phyloP scores from a whole-genome alignment of 805 yeast species.

The Blastobotrys attinorum region DNA sequence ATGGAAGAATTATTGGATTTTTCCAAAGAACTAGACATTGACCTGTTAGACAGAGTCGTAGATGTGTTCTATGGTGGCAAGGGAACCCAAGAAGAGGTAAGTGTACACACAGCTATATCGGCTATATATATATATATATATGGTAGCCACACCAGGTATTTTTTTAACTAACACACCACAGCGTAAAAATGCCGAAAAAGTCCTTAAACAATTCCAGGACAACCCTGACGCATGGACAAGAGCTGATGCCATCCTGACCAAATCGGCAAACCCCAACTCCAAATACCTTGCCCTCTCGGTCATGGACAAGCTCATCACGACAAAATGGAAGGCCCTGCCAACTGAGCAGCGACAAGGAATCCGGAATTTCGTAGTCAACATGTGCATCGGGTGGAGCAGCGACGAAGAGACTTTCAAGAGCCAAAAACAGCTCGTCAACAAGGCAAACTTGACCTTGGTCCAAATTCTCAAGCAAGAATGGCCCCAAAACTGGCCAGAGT shows the following conservation, averaged over 20 bases:
- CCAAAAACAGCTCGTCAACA: slow-evolving; percentile 79
- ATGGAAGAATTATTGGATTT: slow-evolving; percentile 92
- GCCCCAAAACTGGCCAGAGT: slow-evolving; percentile 98
- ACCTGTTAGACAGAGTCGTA: slow-evolving; percentile 73
- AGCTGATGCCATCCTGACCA: slow-evolving; percentile 81
- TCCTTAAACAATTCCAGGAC: slow-evolving; percentile 63
- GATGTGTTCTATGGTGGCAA: slow-evolving; percentile 75
- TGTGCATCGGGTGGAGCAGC: slow-evolving; percentile 87
- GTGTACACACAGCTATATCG: slow-evolving; percentile 4
- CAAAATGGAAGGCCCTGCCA: slow-evolving; percentile 91
- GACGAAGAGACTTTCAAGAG: slow-evolving; percentile 62
- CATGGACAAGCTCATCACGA: slow-evolving; percentile 79
- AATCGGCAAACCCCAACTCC: slow-evolving; percentile 71
- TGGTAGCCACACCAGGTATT: no score
- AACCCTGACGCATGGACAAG: slow-evolving; percentile 94
- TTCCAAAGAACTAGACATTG: slow-evolving; percentile 72
- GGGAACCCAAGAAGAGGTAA: slow-evolving; percentile 46
- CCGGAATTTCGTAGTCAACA: slow-evolving; percentile 85
- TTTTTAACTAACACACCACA: slow-evolving; percentile 5
- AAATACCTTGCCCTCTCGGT: slow-evolving; percentile 86
- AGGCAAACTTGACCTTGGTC: slow-evolving; percentile 88
- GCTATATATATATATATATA: no score
- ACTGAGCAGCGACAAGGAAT: slow-evolving; percentile 85
- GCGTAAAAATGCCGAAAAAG: slow-evolving; percentile 32
- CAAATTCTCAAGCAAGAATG: slow-evolving; percentile 95